Base-by-base conservation (phyloP, 2,329 filamentous ascomycete genomes). In the Aspergillus sp. region DNA sequence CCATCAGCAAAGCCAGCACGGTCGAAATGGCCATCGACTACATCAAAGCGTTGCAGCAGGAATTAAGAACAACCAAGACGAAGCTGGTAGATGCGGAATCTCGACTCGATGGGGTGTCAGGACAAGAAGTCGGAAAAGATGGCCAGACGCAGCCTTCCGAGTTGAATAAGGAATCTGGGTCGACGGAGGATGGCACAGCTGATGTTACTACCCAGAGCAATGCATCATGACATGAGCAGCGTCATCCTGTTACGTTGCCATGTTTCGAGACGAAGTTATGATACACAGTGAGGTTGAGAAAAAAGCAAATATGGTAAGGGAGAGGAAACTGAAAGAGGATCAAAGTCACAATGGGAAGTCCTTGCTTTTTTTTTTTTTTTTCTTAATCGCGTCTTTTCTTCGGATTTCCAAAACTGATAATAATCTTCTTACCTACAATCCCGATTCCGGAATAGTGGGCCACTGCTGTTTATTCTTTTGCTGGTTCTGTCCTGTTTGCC, bases 11-110 rank as follows among this genome's bases (percentile, higher is more conserved):
- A 66, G 93, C 93, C 1, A 94, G 87, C 56, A 96, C 94, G 1
- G 93, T 98, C n/a, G 93, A 98, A 68, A 83, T 87, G 69, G 93
- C 93, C 1, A 97, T 97, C 58, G 84, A 90, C 48, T 96, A 97
- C 63, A 96, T 98, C 70, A 91, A 88, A 67, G 78, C 83, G 50
- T 69, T 98, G 51, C 83, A 94, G 67, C 73, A 80, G 57, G 86
- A 94, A 62, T 72, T 88, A 10, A 78, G 76, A 2, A 78, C 81
- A 32, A 82, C 82, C 26, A 82, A 82, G 44, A 73, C 70, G 50
- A 73, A 81, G 56, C 79, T 89, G 9, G 77, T 77, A 27, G 76
- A 77, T 47, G 79, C 85, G 10, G 85, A 87, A 61, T 78, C 76
- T 56, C 81, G 79, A 62, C 59, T 87, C 43, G 60, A 41, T 26